Base-by-base conservation (phyloP, 2,329 filamentous ascomycete species). In the Colletotrichum neosansevieriae region DNA sequence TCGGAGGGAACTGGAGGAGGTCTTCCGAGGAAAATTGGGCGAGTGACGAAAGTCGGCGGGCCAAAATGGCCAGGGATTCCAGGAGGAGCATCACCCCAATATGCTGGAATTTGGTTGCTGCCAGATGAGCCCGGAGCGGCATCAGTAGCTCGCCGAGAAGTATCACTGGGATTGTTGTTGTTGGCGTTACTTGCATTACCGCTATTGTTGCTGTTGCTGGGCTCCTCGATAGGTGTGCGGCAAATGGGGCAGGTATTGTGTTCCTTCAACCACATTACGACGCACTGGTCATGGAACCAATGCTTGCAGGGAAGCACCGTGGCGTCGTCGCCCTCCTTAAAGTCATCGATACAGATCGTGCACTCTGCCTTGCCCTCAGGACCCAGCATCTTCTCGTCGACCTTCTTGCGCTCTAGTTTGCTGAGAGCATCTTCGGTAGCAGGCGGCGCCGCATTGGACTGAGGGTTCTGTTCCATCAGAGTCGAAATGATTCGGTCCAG, bases 201-300 rank as follows among this genome's bases (percentile, higher is more conserved):
- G 42, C 45, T 71, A 47, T 66, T 73, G 49, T 42, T 64, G 49
- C 60, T 73, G 58, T 62, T 74, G 74, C 72, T 66, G 56, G 73
- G 69, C 73, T 77, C 79, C 71, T 87, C 85, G 44, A 89, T 85
- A 3, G 87, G 77, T 15, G 86, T 86, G 44, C 92, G 87, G 75
- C 92, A 95, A 60, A 94, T 91, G 1, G 95, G 95, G 74, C 95
- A 98, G 0, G 94, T 97, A 74, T 98, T 94, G 79, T 98, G 94
- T 79, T 97, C 92, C 74, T 87, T 88, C 58, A 98, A 81, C 95
- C 95, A 98, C 57, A 92, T 84, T 24, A 89, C 86, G 38, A 96
- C 92, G 74, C 95, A 98, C 29, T 88, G 83, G 66, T 91, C 90
- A 75, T 98, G 95, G 77, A 97, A 98, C 93, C 94, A 97, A 76